These are phyloP conservation scores for Saturnispora galanensis DNA, from an alignment of 805 yeast genomes.

Conservation along the genomic window DNA sequence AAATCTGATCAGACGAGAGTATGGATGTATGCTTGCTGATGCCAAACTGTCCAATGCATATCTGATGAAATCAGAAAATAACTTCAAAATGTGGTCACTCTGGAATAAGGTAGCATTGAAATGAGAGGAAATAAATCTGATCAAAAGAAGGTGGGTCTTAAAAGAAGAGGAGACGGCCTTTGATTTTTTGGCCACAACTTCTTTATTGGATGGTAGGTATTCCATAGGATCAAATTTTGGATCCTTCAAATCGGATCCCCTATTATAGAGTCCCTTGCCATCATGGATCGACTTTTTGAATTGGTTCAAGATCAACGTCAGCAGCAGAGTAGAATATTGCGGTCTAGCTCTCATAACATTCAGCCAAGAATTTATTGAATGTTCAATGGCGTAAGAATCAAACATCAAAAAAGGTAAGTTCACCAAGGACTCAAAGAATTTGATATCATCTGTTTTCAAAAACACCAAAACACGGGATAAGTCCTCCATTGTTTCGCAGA, in stretches of 20 bases:
- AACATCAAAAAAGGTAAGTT: slow-evolving; percentile 64
- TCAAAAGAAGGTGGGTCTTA: slow-evolving; percentile 60
- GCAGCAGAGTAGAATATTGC: slow-evolving; percentile 43
- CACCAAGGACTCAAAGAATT: slow-evolving; percentile 42
- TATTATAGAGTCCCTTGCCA: slow-evolving; percentile 56
- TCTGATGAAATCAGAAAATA: slow-evolving; percentile 53
- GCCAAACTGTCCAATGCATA: slow-evolving; percentile 43
- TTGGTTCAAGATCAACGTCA: slow-evolving; percentile 57
- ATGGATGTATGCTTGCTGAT: slow-evolving; percentile 72
- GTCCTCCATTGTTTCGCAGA: slow-evolving; percentile 35
- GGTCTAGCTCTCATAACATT: slow-evolving; percentile 62
- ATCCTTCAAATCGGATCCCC: slow-evolving; percentile 39
- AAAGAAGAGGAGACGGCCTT: slow-evolving; percentile 36
- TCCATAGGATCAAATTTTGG: slow-evolving; percentile 75
- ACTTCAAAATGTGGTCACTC: slow-evolving; percentile 56
- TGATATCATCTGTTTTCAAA: slow-evolving; percentile 33
- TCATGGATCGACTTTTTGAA: slow-evolving; percentile 61
- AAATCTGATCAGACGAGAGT: slow-evolving; percentile 63
- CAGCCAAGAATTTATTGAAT: slow-evolving; percentile 73
- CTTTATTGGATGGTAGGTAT: slow-evolving; percentile 74
- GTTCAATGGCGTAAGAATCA: slow-evolving; percentile 46
- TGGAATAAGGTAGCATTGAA: slow-evolving; percentile 72
- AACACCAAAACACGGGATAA: slow-evolving; percentile 31
- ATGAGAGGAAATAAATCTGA: slow-evolving; percentile 60
- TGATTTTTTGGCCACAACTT: slow-evolving; percentile 44